phyloP scores from a whole-genome alignment of 495 filamentous ascomycete species.

The Talaromyces ruber region DNA sequence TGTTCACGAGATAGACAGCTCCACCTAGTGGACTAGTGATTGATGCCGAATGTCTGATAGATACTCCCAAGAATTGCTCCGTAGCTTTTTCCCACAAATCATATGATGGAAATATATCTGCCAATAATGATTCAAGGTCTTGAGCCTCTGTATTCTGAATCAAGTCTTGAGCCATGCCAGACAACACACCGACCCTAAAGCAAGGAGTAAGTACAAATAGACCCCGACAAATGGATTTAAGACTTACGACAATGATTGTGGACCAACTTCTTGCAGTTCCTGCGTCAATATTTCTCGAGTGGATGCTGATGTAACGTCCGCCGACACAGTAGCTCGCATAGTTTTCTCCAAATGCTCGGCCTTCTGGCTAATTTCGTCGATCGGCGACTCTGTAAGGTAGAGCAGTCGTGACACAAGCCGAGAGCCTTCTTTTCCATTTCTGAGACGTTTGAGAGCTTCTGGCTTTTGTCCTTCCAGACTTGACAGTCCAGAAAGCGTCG shows the following conservation, averaged over 20 bases:
- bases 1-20: constrained; percentile 54
- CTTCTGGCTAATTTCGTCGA: constrained; percentile 42
- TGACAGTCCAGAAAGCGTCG: constrained; percentile 31
- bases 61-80: constrained; percentile 45
- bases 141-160: constrained; percentile 27
- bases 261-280: constrained; percentile 39
- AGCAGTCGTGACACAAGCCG: constrained; percentile 48
- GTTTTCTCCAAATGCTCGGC: constrained; percentile 36
- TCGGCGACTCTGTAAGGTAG: constrained; percentile 45
- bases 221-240: neutral
- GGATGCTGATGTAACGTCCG: constrained; percentile 28
- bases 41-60: constrained; percentile 54
- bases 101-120: constrained; percentile 39
- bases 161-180: constrained; percentile 43
- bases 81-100: constrained; percentile 46
- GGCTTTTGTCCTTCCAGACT: constrained; percentile 30
- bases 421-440: constrained; percentile 37
- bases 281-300: constrained; percentile 43
- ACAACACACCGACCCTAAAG: constrained; percentile 42
- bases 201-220: constrained; percentile 11
- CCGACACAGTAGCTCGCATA: constrained; percentile 29
- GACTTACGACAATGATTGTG: constrained; percentile 46
- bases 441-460: constrained; percentile 26
- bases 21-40: constrained; percentile 66
- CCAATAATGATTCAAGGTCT: constrained; percentile 20